These are phyloP conservation scores for Fraxinus nigra DNA, from an alignment of 305 asterid genomes.

Conservation along the genomic window DNA sequence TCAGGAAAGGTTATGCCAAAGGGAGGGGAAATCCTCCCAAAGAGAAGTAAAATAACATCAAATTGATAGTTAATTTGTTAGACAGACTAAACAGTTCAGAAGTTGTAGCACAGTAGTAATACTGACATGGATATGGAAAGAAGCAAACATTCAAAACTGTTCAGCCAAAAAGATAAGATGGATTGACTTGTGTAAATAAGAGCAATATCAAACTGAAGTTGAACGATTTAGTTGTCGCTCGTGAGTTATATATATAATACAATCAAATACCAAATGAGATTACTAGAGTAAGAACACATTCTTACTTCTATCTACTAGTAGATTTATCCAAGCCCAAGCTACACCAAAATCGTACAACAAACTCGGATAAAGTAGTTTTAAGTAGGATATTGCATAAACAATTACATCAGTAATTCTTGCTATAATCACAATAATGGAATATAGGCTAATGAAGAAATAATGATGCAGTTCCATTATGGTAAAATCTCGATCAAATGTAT, in stretches of 20 bases:
- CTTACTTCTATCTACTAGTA: neutral
- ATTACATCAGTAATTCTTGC: neutral
- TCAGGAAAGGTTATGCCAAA: constrained; percentile 13
- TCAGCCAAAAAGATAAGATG: neutral
- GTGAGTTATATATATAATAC: neutral
- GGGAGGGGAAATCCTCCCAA: neutral
- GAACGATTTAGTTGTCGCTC: neutral
- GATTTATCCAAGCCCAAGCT: neutral
- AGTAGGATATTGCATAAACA: constrained; percentile 6
- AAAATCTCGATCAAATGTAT: constrained; percentile 9
- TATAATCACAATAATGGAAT: neutral
- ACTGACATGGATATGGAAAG: neutral
- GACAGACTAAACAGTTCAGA: neutral
- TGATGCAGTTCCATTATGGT: neutral
- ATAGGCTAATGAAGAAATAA: neutral
- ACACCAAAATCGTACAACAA: constrained; percentile 2
- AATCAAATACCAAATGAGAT: neutral
- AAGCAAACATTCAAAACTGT: neutral
- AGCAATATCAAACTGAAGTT: neutral
- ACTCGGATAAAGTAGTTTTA: neutral
- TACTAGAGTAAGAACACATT: neutral
- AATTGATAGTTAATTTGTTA: neutral
- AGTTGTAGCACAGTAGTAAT: neutral
- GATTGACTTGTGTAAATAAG: neutral
- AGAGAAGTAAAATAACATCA: neutral